These are phyloP conservation scores for Wickerhamiella galacta DNA, from an alignment of 805 yeast genomes.

Conservation along the genomic window DNA sequence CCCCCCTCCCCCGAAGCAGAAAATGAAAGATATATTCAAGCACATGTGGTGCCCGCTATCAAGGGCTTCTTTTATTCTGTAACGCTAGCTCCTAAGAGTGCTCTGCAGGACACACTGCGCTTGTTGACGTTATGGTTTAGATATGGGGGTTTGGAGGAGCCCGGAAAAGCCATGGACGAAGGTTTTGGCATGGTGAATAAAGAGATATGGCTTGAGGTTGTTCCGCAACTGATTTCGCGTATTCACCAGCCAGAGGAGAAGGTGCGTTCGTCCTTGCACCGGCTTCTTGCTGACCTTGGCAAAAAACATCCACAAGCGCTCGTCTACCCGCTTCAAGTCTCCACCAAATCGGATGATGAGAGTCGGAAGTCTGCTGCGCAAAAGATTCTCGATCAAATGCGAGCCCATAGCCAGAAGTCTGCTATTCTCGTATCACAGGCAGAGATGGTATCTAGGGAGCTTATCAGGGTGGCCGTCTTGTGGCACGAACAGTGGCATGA, in stretches of 20 bases:
- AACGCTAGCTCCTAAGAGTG: conserved; percentile 67
- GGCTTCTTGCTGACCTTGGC: conserved; percentile 72
- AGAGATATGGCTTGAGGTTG: conserved; percentile 88
- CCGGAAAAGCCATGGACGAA: conserved; percentile 75
- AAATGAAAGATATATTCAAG: conserved; percentile 37
- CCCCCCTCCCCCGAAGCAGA: conserved; percentile 17
- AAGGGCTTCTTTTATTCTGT: conserved; percentile 92
- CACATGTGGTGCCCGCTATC: conserved; percentile 91
- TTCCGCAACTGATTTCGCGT: conserved; percentile 90
- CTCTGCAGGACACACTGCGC: conserved; percentile 83
- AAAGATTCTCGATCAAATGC: conserved; percentile 81
- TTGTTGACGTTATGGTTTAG: conserved; percentile 88
- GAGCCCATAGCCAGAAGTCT: conserved; percentile 44
- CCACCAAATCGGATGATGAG: conserved; percentile 82
- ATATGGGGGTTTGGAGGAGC: conserved; percentile 85
- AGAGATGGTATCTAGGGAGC: conserved; percentile 81
- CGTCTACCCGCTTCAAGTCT: conserved; percentile 88
- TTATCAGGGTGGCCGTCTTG: conserved; percentile 83
- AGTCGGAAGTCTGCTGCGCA: conserved; percentile 83
- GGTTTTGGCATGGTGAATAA: conserved; percentile 80
- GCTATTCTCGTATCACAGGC: conserved; percentile 78
- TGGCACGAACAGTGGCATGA: conserved; percentile 99
- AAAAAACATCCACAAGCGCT: conserved; percentile 94
- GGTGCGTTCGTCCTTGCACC: conserved; percentile 65
- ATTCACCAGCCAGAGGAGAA: conserved; percentile 86